Evolutionary conservation across 73 alveolate species (phyloP), one percentile per base, ranked within the genome.

Genomic region (Strombidium stylifer): DNA sequence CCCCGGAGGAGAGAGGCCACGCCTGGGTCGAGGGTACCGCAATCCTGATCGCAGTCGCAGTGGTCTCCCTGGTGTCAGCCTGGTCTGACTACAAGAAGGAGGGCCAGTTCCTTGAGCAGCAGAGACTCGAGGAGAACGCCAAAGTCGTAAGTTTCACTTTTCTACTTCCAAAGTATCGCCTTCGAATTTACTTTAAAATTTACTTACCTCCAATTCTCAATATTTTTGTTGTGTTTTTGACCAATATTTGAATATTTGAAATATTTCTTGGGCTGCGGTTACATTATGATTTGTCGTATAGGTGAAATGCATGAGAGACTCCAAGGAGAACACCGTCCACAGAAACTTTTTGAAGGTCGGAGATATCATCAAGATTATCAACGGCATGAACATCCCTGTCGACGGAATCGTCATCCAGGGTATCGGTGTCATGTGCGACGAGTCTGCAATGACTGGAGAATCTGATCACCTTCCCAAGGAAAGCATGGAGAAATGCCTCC

Each of bases 301-400:
- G 70, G 76, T 28, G 77, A 93, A 15, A 74, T 82, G 36, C 79
- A 72, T 30, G 94, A 73, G 99, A 72, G 81, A 85, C 44, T 94
- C 97, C 6, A 76, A 53, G 37, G 86, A 84, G 49, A 57, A 60
- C 59, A 77, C 82, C 53, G 72, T 94, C 6, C 77, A 91, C 20
- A 90, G 91, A 18, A 84, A 69, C 40, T 87, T 91, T 44, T 69
- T 94, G 1, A 96, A 88, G 49, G 93, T 86, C 28, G 99, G 99
- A 8, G 99, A 96, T 74, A 77, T 96, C 14, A 93, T 94, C 1
- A 74, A 73, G 52, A 84, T 94, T 20, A 93, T 85, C 81, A 82
- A 95, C 41, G 99, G 99, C 23, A 98, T 92, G 87, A 89, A 79
- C 52, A 87, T 96, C 14, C 99, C 99, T 1, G 98, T 98, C 0